Evolutionary conservation across 495 filamentous ascomycete genomes (phyloP), one percentile per base, ranked within the genome.

Genomic region (Staphylotrichum longicolle): DNA sequence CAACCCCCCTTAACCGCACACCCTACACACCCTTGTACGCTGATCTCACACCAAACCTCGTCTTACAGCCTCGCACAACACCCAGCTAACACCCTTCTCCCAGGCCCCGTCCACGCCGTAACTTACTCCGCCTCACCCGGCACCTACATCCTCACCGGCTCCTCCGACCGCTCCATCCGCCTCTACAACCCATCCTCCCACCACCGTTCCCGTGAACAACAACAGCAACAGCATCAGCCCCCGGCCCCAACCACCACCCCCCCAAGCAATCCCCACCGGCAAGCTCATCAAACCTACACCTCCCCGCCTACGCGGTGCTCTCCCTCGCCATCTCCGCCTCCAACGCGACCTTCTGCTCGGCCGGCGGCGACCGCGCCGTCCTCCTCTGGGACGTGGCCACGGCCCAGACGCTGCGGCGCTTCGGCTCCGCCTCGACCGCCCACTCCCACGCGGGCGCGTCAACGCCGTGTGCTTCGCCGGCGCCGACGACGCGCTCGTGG

Each of bases 331-430:
- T 96, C 53, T 75, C 84, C n/a, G 63, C 71, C 49, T 85, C 89
- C 75, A 98, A 98, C 80, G 81, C 88, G 52, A 82, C 83, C 37
- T 96, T 98, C 71, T 85, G 84, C 30, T 89, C 85, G 46, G 83
- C 86, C 3, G 94, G 94, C 70, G 94, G 95, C 47, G 94, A 98
- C 78, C 85, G 90, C 65, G 82, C 81, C 66, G 90, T 96, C 5
- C 96, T 96, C 69, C 82, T 96, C 15, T 98, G 94, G 94, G 94
- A 98, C 75, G 94, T 97, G 0, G 76, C 85, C 5, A 87, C 88
- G 5, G 91, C 87, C 8, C 75, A 77, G 65, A 96, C 93, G 1
- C 69, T 88, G 14, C 81, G 87, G 35, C 81, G 93, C 37, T 95
- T 92, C 78, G 80, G 78, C 35, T 78, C 79, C 34, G 67, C 74